Conservation (phyloP, 2,329 filamentous ascomycete genomes). For the Sarocladium oryzae region DNA sequence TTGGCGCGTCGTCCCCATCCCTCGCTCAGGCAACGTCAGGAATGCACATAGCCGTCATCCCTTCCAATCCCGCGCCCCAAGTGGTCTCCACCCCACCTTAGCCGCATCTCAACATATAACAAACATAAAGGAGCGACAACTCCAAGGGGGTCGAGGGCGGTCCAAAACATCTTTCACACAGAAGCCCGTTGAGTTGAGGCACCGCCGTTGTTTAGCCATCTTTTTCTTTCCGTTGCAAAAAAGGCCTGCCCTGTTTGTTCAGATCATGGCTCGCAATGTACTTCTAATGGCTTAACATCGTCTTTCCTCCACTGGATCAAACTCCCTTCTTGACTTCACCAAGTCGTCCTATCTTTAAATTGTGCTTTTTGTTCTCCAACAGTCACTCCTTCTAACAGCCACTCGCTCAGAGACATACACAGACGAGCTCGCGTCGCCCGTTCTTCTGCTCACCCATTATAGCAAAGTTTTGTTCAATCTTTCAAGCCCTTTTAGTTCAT, state of each 20-base stretch:
- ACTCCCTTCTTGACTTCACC: not conserved
- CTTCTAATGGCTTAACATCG: not conserved
- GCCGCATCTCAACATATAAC: no score
- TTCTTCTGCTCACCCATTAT: not conserved
- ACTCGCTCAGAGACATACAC: not conserved
- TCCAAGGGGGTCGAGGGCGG: no score
- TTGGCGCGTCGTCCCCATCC: not conserved
- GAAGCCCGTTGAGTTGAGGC: no score
- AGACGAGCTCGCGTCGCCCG: not conserved
- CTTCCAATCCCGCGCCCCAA: not conserved
- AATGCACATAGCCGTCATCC: not conserved
- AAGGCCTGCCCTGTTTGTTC: not conserved
- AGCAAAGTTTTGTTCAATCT: no score
- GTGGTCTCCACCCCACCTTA: no score
- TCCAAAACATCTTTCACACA: not conserved
- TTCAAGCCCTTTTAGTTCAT: no score
- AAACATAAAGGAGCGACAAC: no score
- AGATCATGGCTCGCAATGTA: constrained; percentile 2
- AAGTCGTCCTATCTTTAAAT: constrained; percentile 7
- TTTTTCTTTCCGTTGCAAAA: not conserved
- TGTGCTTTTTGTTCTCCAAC: not conserved
- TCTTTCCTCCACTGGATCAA: not conserved
- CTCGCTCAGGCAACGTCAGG: constrained; percentile 3
- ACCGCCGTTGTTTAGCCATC: no score
- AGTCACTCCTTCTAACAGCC: not conserved